Evolutionary conservation across 208 protist species (phyloP).

Genomic region (Leishmania tropica): DNA sequence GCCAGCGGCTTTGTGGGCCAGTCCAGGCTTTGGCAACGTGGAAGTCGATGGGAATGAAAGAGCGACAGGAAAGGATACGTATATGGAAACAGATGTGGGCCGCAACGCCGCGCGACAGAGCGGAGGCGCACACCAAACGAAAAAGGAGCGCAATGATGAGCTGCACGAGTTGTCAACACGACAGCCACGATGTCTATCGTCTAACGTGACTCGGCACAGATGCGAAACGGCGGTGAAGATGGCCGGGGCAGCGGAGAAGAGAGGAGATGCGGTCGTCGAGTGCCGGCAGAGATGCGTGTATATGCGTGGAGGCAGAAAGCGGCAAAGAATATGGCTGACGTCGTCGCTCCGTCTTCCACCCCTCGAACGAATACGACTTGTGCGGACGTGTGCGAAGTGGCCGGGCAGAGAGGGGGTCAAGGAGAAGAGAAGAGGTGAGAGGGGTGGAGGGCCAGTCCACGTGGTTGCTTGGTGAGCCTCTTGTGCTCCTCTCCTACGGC

Average conservation of each 20-base stretch:
- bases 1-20: neutral
- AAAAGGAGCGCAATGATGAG: neutral
- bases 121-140: neutral
- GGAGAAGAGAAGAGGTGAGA: neutral
- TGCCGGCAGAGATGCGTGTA: neutral
- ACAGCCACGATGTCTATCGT: neutral
- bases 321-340: neutral
- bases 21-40: neutral
- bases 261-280: neutral
- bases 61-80: neutral
- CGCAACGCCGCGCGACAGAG: neutral
- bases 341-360: neutral
- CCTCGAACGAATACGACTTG: neutral
- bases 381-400: neutral
- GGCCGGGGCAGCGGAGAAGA: neutral
- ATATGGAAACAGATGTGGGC: neutral
- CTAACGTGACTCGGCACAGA: neutral
- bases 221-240: neutral
- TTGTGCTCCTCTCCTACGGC: neutral
- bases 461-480: neutral
- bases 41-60: neutral
- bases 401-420: neutral
- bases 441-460: neutral
- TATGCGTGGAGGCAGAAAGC: neutral
- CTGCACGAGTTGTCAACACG: neutral